A percentile compares a stretch with the other conserved stretches of the same genome.
Evolutionary conservation across 805 yeast genomes (phyloP).

Genomic region (Kluyveromyces starmeri): DNA sequence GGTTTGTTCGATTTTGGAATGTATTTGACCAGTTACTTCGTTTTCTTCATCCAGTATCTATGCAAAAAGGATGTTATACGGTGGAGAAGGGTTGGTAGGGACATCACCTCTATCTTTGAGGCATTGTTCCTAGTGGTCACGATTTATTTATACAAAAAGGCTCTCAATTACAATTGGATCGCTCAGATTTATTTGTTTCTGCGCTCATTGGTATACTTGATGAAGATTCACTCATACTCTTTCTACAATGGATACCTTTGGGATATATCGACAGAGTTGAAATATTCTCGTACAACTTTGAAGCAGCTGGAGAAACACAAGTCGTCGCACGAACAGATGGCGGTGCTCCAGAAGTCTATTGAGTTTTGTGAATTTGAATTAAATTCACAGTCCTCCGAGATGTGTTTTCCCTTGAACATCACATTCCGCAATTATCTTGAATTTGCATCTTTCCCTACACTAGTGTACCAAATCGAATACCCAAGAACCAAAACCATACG

Average conservation of each 20-base stretch:
- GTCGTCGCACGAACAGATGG: conserved; percentile 21
- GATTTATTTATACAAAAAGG: conserved; percentile 46
- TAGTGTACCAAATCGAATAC: conserved; percentile 73
- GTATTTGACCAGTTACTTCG: conserved; percentile 60
- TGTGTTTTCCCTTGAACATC: conserved; percentile 65
- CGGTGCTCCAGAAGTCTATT: conserved; percentile 39
- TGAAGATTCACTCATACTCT: conserved; percentile 94
- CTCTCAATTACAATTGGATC: conserved; percentile 67
- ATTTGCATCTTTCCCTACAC: conserved; percentile 82
- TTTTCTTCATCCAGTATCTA: conserved; percentile 48
- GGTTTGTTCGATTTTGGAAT: conserved; percentile 66
- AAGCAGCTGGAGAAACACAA: conserved; percentile 31
- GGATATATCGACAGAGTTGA: conserved; percentile 47
- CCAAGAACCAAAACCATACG: conserved; percentile 69
- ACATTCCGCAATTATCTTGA: conserved; percentile 55
- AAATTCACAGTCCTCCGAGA: conserved; percentile 40
- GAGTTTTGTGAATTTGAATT: conserved; percentile 70
- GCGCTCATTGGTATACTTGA: conserved; percentile 77
- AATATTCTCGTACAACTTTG: conserved; percentile 38
- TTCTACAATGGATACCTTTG: conserved; percentile 89
- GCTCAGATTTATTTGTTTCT: conserved; percentile 76
- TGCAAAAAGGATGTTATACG: conserved; percentile 37
- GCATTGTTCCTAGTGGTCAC: conserved; percentile 42
- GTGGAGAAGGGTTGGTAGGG: conserved; percentile 65
- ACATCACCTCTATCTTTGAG: conserved; percentile 51